A percentile compares a stretch with the other conserved stretches of the same genome.
Conservation (phyloP, 1,284 basidiomycete genomes). For the Laetiporus sulphureus region DNA sequence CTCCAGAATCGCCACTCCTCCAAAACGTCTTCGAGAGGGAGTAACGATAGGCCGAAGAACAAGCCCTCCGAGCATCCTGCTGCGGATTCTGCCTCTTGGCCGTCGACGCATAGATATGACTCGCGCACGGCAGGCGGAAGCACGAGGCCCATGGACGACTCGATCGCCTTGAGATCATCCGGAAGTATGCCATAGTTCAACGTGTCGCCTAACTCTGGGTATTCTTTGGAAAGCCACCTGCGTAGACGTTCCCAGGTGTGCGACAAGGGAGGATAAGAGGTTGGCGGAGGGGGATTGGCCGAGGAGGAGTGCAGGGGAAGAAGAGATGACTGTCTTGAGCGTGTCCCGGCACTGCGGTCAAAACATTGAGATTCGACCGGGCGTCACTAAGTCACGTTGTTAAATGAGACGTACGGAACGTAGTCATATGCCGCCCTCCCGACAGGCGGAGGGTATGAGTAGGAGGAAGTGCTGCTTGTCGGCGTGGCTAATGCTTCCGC, state of each 20-base stretch:
- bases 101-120: slow-evolving; percentile 77
- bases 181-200: slow-evolving; percentile 82
- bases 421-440: slow-evolving; percentile 47
- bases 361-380: slow-evolving; percentile 1
- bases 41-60: slow-evolving; percentile 79
- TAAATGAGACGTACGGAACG: slow-evolving; percentile 41
- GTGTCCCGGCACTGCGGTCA: slow-evolving; percentile 28
- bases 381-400: too few relatives aligned
- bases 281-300: slow-evolving; percentile 35
- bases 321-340: slow-evolving; percentile 48
- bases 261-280: slow-evolving; percentile 65
- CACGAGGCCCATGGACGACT: slow-evolving; percentile 75
- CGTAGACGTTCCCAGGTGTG: slow-evolving; percentile 79
- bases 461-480: slow-evolving; percentile 41
- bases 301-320: slow-evolving; percentile 54
- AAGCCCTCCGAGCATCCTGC: slow-evolving; percentile 83
- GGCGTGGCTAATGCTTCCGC: slow-evolving; percentile 44
- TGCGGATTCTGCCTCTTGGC: slow-evolving; percentile 83
- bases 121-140: slow-evolving; percentile 79
- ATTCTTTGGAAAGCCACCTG: slow-evolving; percentile 70
- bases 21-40: slow-evolving; percentile 85
- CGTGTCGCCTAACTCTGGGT: slow-evolving; percentile 87
- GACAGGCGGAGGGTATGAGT: slow-evolving; percentile 70
- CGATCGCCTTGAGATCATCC: slow-evolving; percentile 68
- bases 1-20: slow-evolving; percentile 95